Percentiles rank a stretch among this genome's conserved stretches.
phyloP scores from a whole-genome alignment of 2,329 filamentous ascomycete genomes.

The Microcyclosporella mali region DNA sequence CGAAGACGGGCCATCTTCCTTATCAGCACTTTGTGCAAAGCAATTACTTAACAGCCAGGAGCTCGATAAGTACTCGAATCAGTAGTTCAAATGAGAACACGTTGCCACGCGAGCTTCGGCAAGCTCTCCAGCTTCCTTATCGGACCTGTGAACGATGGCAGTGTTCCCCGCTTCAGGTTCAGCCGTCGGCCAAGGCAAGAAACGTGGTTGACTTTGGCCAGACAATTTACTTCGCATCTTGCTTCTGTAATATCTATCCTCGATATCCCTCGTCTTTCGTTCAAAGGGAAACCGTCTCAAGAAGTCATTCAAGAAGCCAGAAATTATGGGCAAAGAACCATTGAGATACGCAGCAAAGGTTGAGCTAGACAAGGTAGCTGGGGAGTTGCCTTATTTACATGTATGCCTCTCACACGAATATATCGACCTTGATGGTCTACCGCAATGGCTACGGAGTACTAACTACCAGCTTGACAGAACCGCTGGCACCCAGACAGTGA shows the following conservation, averaged over 20 bases:
- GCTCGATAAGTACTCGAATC: neutral
- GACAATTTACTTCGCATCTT: neutral
- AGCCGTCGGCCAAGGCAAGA: neutral
- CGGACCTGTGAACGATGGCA: neutral
- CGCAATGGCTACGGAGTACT: constrained; percentile 7
- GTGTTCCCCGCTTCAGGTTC: neutral
- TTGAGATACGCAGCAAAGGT: constrained; percentile 70
- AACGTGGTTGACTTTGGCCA: constrained; percentile 1
- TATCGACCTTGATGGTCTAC: constrained; percentile 5
- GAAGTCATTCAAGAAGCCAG: constrained; percentile 5
- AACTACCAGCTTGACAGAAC: constrained; percentile 53
- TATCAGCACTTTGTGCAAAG: constrained; percentile 14
- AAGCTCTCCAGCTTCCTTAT: neutral
- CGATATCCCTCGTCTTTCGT: too few species aligned
- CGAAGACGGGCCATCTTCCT: constrained; percentile 1
- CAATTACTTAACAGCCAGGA: constrained; percentile 11
- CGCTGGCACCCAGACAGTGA: constrained; percentile 87
- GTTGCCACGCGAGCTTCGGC: too few species aligned
- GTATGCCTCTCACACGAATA: constrained; percentile 14
- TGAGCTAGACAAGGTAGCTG: constrained; percentile 63
- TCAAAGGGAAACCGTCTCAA: too few species aligned
- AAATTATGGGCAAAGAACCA: constrained; percentile 44
- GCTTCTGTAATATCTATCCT: neutral
- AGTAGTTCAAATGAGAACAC: too few species aligned
- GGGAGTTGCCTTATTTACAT: constrained; percentile 52